Evolutionary conservation across 345 rosid species (phyloP).

Genomic region (Linum usitatissimum): DNA sequence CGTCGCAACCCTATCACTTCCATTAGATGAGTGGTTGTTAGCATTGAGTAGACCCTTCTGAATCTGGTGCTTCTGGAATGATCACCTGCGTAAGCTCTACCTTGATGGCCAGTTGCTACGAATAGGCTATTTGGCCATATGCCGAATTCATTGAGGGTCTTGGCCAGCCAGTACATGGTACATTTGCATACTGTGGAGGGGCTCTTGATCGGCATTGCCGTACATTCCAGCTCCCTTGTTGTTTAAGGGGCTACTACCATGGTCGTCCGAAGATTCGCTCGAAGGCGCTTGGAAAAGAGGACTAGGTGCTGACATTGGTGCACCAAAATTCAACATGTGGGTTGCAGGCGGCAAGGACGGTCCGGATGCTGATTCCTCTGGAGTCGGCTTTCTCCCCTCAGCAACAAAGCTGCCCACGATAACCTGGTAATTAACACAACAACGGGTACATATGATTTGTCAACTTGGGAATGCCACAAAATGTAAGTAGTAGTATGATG

Average conservation of each 20-base stretch:
- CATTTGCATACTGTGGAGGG: slow-evolving; percentile 48
- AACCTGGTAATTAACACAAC: slow-evolving; percentile 32
- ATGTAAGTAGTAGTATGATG: too few species aligned
- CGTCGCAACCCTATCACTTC: too few species aligned
- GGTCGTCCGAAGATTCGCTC: slow-evolving; percentile 68
- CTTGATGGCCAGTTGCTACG: too few species aligned
- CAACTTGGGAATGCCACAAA: too few species aligned
- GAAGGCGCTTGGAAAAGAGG: slow-evolving; percentile 63
- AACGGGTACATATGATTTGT: neutral
- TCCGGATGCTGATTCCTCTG: slow-evolving; percentile 36
- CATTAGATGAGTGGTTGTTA: too few species aligned
- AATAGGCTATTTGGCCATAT: neutral
- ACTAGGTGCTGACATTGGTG: slow-evolving; percentile 37
- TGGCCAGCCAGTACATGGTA: slow-evolving; percentile 53
- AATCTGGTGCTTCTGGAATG: too few species aligned
- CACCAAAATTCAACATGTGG: slow-evolving; percentile 51
- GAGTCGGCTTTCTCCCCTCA: slow-evolving; percentile 43
- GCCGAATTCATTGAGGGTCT: slow-evolving; percentile 29
- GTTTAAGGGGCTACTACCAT: slow-evolving; percentile 47
- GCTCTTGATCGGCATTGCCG: slow-evolving; percentile 32
- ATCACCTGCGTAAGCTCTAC: too few species aligned
- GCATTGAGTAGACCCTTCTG: too few species aligned
- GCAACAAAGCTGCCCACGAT: slow-evolving; percentile 82
- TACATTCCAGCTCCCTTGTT: slow-evolving; percentile 31
- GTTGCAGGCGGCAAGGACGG: slow-evolving; percentile 35